phyloP scores from a whole-genome alignment of 2,329 filamentous ascomycete genomes.

The Elsinoe necatrix region DNA sequence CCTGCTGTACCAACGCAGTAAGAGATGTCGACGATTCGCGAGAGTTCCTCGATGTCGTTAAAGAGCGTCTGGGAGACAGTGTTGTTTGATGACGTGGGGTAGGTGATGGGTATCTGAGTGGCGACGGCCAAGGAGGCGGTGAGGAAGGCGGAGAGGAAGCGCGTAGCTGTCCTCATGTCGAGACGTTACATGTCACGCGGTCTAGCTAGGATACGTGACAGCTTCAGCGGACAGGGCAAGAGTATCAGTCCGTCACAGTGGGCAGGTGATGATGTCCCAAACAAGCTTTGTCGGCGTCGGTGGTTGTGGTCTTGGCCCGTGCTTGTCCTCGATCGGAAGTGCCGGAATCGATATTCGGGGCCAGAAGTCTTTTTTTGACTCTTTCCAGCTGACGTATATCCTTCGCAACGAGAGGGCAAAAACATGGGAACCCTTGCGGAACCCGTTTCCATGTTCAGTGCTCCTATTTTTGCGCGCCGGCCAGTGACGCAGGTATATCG shows the following conservation, averaged over 20 bases:
- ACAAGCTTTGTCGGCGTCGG: conserved; percentile 5
- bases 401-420: not conserved
- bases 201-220: not conserved
- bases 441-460: not conserved
- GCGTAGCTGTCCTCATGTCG: conserved; percentile 10
- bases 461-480: not conserved
- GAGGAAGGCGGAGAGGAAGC: conserved; percentile 20
- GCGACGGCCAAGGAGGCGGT: conserved; percentile 21
- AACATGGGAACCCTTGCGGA: not conserved
- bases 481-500: not conserved
- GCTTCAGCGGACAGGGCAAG: not conserved
- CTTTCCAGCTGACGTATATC: conserved; percentile 2
- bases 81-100: conserved; percentile 27
- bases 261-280: not conserved
- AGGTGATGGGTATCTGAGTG: conserved; percentile 28
- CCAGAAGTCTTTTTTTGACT: not conserved
- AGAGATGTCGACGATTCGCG: conserved; percentile 86
- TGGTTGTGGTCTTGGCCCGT: not conserved
- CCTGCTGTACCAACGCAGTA: conserved; percentile 87
- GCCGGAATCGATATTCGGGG: not conserved
- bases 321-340: not conserved
- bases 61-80: conserved; percentile 59
- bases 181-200: not conserved
- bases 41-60: conserved; percentile 71
- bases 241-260: not conserved